Percentiles rank a stretch among this genome's conserved stretches.
These are phyloP conservation scores for Arthrobotrys megalospora DNA, from an alignment of 2,329 filamentous ascomycete species.

Conservation along the genomic window DNA sequence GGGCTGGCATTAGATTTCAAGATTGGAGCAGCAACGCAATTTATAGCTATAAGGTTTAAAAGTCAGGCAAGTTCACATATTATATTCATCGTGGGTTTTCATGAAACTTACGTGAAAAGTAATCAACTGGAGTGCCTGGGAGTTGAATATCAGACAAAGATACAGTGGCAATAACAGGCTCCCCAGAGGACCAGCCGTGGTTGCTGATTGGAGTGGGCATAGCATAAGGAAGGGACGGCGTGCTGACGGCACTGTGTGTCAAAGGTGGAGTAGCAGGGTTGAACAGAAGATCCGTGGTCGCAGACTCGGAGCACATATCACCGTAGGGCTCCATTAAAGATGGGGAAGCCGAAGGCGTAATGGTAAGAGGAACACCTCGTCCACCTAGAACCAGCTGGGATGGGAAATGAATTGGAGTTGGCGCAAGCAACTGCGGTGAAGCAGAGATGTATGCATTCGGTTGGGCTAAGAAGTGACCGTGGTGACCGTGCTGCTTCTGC, in stretches of 20 bases:
- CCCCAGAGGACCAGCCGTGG: slow-evolving; percentile 59
- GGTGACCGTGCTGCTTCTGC: slow-evolving; percentile 63
- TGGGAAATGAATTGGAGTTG: slow-evolving; percentile 60
- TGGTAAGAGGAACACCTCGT: slow-evolving; percentile 61
- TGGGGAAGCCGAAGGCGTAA: slow-evolving; percentile 60
- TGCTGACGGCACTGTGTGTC: slow-evolving; percentile 58
- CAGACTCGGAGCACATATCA: slow-evolving; percentile 60
- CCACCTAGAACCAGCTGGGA: slow-evolving; percentile 61
- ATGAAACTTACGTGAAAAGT: slow-evolving; percentile 55
- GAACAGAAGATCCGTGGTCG: slow-evolving; percentile 58
- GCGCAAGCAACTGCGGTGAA: slow-evolving; percentile 60
- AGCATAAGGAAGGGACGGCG: slow-evolving; percentile 59
- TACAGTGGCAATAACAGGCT: slow-evolving; percentile 62
- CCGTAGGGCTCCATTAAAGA: slow-evolving; percentile 59
- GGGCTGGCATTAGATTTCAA: slow-evolving; percentile 63
- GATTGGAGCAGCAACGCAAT: slow-evolving; percentile 62
- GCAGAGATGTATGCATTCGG: slow-evolving; percentile 63
- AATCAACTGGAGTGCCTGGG: slow-evolving; percentile 63
- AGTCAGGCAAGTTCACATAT: slow-evolving; percentile 47
- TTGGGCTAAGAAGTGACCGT: slow-evolving; percentile 64
- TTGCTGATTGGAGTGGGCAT: slow-evolving; percentile 60
- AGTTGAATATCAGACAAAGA: slow-evolving; percentile 64
- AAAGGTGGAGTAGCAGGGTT: slow-evolving; percentile 59
- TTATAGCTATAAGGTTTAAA: slow-evolving; percentile 56
- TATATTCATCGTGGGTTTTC: neutral